These are phyloP conservation scores for Laguncularia racemosa DNA, from an alignment of 345 rosid species.

Conservation along the genomic window DNA sequence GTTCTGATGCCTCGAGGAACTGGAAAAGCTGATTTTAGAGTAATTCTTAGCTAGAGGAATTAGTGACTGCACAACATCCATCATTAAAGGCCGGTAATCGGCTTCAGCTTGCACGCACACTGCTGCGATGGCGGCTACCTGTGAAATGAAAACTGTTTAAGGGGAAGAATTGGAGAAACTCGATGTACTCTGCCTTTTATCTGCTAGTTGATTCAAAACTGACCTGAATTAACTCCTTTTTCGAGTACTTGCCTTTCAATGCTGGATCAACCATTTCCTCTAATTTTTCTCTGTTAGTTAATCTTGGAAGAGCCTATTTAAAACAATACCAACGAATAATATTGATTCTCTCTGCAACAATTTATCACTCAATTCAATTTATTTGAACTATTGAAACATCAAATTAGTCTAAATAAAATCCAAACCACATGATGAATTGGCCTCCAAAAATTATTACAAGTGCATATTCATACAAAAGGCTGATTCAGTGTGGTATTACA, in stretches of 20 bases:
- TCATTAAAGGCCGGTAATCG: slow-evolving; percentile 84
- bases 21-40: slow-evolving; percentile 22
- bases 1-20: slow-evolving; percentile 32
- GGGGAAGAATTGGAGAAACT: neutral
- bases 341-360: no score
- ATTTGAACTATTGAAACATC: no score
- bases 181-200: neutral
- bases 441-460: no score
- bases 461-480: no score
- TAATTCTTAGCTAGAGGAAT: slow-evolving; percentile 66
- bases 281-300: slow-evolving; percentile 63
- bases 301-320: slow-evolving; percentile 74
- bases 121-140: slow-evolving; percentile 94
- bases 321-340: neutral
- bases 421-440: no score
- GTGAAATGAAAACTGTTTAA: neutral
- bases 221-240: slow-evolving; percentile 83
- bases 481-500: no score
- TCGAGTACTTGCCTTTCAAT: slow-evolving; percentile 50
- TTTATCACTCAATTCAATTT: no score
- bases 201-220: neutral
- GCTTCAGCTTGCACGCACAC: slow-evolving; percentile 89
- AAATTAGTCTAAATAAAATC: no score
- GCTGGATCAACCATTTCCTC: slow-evolving; percentile 79
- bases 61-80: slow-evolving; percentile 91